Conservation (phyloP, 75 land plant genomes). For the Larix kaempferi region DNA sequence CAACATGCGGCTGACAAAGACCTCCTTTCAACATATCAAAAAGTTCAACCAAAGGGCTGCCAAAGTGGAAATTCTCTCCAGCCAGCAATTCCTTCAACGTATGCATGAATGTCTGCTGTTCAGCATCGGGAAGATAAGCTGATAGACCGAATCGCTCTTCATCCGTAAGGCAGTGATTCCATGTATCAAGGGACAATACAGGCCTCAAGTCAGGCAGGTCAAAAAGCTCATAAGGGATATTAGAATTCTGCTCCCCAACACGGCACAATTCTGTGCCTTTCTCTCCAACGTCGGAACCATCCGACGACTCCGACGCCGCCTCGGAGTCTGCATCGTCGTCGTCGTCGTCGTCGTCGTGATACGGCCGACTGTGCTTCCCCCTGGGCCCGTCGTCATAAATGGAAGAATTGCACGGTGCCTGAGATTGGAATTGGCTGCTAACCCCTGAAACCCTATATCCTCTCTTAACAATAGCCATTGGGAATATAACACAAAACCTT, state of each 20-base stretch:
- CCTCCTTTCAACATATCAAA: conserved; percentile 82
- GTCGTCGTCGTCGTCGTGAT: conserved; percentile 22
- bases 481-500: background rate
- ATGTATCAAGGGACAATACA: conserved; percentile 79
- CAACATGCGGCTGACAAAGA: conserved; percentile 75
- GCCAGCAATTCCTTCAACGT: conserved; percentile 71
- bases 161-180: conserved; percentile 88
- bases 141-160: conserved; percentile 77
- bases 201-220: conserved; percentile 68
- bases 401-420: background rate
- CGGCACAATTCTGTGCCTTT: conserved; percentile 72
- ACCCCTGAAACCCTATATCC: conserved; percentile 28
- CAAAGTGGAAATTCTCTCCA: conserved; percentile 75
- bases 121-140: conserved; percentile 74
- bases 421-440: conserved; percentile 19
- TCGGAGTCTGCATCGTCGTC: conserved; percentile 32
- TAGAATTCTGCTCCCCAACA: conserved; percentile 62
- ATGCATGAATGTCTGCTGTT: conserved; percentile 47
- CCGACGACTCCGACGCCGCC: conserved; percentile 58
- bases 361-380: conserved; percentile 12
- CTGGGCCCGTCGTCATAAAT: background rate
- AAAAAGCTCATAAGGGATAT: conserved; percentile 73
- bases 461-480: conserved; percentile 52
- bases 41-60: conserved; percentile 65
- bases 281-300: conserved; percentile 52